Evolutionary conservation across 2,329 filamentous ascomycete genomes (phyloP).

Genomic region (Malbranchea cinnamomea): DNA sequence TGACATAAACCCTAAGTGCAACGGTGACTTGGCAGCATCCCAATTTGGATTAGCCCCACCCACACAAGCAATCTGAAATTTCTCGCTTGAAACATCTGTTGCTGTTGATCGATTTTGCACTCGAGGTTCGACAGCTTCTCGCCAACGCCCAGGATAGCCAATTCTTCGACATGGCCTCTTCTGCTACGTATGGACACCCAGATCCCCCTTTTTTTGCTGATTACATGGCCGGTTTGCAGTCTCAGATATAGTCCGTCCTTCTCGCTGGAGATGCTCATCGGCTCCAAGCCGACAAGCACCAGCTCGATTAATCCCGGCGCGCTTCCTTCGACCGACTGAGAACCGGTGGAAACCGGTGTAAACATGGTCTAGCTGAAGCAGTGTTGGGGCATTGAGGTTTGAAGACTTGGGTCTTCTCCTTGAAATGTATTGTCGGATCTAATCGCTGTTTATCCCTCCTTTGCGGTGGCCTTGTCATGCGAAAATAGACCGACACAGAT

Average conservation of each 20-base stretch:
- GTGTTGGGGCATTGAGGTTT: slow-evolving; percentile 61
- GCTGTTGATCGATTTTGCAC: slow-evolving; percentile 15
- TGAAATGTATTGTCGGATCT: slow-evolving; percentile 57
- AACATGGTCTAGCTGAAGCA: slow-evolving; percentile 5
- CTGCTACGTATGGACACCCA: slow-evolving; percentile 44
- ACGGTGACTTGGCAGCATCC: too few relatives aligned
- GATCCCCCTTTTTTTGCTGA: slow-evolving; percentile 20
- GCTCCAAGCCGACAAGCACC: slow-evolving; percentile 34
- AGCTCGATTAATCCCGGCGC: slow-evolving; percentile 61
- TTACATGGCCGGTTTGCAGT: slow-evolving; percentile 33
- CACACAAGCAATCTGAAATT: slow-evolving; percentile 19
- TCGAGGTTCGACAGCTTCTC: slow-evolving; percentile 11
- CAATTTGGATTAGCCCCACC: slow-evolving; percentile 15
- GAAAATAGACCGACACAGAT: slow-evolving; percentile 33
- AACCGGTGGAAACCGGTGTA: slow-evolving; percentile 4
- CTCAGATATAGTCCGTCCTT: slow-evolving; percentile 67
- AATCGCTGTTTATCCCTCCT: slow-evolving; percentile 14
- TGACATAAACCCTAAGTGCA: too few relatives aligned
- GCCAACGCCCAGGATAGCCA: slow-evolving; percentile 15
- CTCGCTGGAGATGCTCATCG: slow-evolving; percentile 52
- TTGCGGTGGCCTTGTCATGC: slow-evolving; percentile 9
- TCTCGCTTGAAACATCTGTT: slow-evolving; percentile 8
- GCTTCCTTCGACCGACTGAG: slow-evolving; percentile 11
- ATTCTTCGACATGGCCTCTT: slow-evolving; percentile 44
- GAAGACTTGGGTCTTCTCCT: slow-evolving; percentile 53